These are phyloP conservation scores for Saturnispora zaruensis DNA, from an alignment of 805 yeast species.

Conservation along the genomic window DNA sequence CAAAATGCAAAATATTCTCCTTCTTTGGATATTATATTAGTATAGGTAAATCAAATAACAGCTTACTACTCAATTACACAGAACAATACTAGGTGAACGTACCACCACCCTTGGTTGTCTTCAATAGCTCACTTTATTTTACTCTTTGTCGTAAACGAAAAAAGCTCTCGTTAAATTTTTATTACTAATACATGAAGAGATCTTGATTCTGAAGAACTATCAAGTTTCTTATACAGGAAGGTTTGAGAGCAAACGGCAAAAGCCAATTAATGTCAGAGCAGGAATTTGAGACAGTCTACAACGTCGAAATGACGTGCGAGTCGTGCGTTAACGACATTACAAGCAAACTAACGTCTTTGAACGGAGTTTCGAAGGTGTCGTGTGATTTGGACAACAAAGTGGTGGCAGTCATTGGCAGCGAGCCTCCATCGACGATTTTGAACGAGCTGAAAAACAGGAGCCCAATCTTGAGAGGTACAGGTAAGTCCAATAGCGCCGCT, in stretches of 20 bases:
- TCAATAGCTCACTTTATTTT: not conserved
- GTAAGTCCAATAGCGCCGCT: slow-evolving; percentile 79
- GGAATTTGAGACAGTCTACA: slow-evolving; percentile 50
- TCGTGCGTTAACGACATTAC: slow-evolving; percentile 57
- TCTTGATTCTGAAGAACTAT: not conserved
- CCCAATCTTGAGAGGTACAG: slow-evolving; percentile 89
- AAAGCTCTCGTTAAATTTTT: not conserved
- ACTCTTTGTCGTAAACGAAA: not conserved
- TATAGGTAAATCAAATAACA: no score
- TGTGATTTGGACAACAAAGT: slow-evolving; percentile 52
- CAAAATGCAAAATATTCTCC: no score
- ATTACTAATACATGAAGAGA: not conserved
- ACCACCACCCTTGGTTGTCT: no score
- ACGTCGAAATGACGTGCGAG: slow-evolving; percentile 77
- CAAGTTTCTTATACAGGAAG: not conserved
- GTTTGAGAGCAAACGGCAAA: not conserved
- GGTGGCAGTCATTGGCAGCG: slow-evolving; percentile 58
- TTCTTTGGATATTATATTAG: no score
- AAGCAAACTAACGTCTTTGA: slow-evolving; percentile 41
- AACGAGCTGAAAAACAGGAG: slow-evolving; percentile 69
- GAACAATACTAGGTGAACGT: no score
- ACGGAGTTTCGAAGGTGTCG: slow-evolving; percentile 43
- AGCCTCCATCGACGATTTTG: slow-evolving; percentile 71
- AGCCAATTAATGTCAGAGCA: slow-evolving; percentile 1
- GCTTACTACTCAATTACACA: no score